Base-by-base conservation (phyloP, 345 rosid genomes). In the Syzygium jambos region DNA sequence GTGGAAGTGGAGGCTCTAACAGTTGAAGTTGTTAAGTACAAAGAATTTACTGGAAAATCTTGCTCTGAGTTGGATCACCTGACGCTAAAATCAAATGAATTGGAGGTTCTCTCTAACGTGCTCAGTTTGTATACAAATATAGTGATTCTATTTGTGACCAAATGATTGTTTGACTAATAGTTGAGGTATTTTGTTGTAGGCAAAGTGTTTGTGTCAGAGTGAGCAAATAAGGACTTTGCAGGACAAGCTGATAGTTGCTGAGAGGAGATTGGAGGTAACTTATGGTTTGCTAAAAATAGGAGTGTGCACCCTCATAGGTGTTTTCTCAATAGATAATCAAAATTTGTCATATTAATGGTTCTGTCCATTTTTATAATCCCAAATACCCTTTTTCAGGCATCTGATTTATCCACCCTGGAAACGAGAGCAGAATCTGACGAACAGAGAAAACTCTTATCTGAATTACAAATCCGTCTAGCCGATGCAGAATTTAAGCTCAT, bases 401-500 rank as follows among this genome's bases (percentile, higher is more conserved):
- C 95, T 87, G 99, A 95, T 91, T 57, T 94, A 90, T 92, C 98
- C 30, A 95, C 92, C 85, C 90, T 93, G 90, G 97, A 95, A 95
- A 95, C 94, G 86, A 94, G 92, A 89, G 88, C 91, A 49, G 99
- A 95, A 88, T 95, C 92, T 89, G 95, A 95, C 89, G 95, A 89
- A 55, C 98, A 95, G 91, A 95, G 92, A 90, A 90, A 93, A 87
- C 94, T 95, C 85, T 92, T 95, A 30, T 86, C 87, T n/a, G 96
- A 95, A 85, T 92, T 98, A 86, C 96, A 91, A 87, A 91, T 85
- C 84, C 95, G 92, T 41, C 85, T 98, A 84, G 97, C 94, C 87
- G 98, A 96, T 90, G 96, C 99, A 57, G 99, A 98, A 88, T 91
- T 88, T 89, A 98, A 98, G 91, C 94, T 96, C 65, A 88, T 95